Percentiles rank a stretch among this genome's conserved stretches.
Evolutionary conservation across 1,139 yeast genomes (phyloP).

Genomic region (Taphrina pruni): DNA sequence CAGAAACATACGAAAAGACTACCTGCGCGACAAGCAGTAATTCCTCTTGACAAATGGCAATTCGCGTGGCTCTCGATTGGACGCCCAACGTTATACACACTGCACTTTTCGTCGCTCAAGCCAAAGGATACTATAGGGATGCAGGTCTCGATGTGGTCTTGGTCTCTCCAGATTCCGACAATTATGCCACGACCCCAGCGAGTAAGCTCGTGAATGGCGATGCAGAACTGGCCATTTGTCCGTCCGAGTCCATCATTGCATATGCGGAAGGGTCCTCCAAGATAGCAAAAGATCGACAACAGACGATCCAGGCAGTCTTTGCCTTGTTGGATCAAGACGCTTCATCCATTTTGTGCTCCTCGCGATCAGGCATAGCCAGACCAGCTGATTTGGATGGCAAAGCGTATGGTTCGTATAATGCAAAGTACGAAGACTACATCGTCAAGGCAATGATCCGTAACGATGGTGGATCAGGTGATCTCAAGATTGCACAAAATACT

Average conservation of each 20-base stretch:
- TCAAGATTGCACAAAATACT: constrained; percentile 5
- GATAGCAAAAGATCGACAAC: neutral
- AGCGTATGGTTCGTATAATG: constrained; percentile 31
- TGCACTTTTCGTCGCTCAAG: constrained; percentile 18
- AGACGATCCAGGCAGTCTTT: constrained; percentile 17
- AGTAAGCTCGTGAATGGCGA: constrained; percentile 12
- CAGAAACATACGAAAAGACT: too few relatives aligned
- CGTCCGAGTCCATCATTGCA: constrained; percentile 28
- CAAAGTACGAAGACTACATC: constrained; percentile 22
- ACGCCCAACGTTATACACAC: constrained; percentile 28
- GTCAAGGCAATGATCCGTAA: constrained; percentile 13
- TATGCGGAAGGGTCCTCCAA: constrained; percentile 18
- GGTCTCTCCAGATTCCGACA: constrained; percentile 9
- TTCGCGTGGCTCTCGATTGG: constrained; percentile 34
- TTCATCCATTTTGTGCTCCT: constrained; percentile 22
- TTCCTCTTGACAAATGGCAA: neutral
- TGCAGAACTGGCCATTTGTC: constrained; percentile 28
- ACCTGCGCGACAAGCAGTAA: too few relatives aligned
- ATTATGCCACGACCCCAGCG: constrained; percentile 25
- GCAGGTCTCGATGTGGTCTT: constrained; percentile 19
- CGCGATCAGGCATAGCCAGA: neutral
- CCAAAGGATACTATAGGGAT: constrained; percentile 4
- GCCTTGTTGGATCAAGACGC: constrained; percentile 31
- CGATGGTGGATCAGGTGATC: constrained; percentile 26
- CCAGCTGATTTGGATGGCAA: constrained; percentile 32